Evolutionary conservation across 768 basidiomycete species (phyloP).

Genomic region (Obba rivulosa): DNA sequence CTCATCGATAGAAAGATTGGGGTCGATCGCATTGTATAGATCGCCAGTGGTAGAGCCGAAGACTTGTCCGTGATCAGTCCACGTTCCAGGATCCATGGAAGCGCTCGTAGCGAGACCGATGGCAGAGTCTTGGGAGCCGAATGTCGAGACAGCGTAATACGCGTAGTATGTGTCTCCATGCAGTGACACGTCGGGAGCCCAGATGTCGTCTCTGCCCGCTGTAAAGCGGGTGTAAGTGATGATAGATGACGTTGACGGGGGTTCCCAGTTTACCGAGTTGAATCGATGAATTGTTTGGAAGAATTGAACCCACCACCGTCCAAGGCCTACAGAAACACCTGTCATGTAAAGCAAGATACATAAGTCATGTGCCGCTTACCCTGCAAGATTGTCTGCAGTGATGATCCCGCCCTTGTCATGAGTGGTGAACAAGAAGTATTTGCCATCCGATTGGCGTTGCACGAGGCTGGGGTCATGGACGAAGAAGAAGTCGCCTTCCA

Average conservation of each 20-base stretch:
- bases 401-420: constrained; percentile 11
- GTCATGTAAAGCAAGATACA: background rate
- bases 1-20: constrained; percentile 15
- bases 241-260: too few relatives aligned
- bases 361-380: constrained; percentile 2
- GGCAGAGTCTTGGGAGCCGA: constrained; percentile 20
- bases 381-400: constrained; percentile 12
- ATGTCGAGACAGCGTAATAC: constrained; percentile 19
- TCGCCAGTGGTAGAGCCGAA: constrained; percentile 11
- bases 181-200: constrained; percentile 21
- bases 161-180: constrained; percentile 17
- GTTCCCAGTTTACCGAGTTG: constrained; percentile 3
- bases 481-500: constrained; percentile 3
- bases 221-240: background rate
- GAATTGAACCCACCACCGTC: constrained; percentile 15
- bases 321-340: constrained; percentile 10
- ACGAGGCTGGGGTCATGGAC: constrained; percentile 14
- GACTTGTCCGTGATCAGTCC: constrained; percentile 20
- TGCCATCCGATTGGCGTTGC: constrained; percentile 10
- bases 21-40: constrained; percentile 16
- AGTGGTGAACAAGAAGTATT: constrained; percentile 17
- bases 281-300: constrained; percentile 12
- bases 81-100: constrained; percentile 20
- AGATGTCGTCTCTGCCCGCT: constrained; percentile 17
- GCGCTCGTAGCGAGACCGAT: constrained; percentile 20